Base-by-base conservation (phyloP, 2,329 filamentous ascomycete genomes). In the Lachnum nothofagi region DNA sequence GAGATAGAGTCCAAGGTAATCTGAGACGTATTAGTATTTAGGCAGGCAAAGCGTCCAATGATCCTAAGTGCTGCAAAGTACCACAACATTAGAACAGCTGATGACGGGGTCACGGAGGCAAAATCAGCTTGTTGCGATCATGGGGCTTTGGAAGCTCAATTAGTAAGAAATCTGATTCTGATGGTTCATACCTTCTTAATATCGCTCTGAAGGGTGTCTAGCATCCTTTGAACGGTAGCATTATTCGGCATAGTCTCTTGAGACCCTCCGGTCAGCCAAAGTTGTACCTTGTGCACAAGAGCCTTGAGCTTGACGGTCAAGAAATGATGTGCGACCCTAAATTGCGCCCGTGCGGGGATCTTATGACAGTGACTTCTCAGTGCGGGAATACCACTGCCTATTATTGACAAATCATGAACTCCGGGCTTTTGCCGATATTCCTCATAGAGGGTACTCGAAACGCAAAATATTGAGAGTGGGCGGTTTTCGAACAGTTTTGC, bases 361-460 rank as follows among this genome's bases (percentile, higher is more conserved):
- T 7, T 34, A 19, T 46, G 43, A 22, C 43, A 50, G 24, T 46
- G 44, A 17, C 24, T 22, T 8, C 25, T 17, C 27, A 50, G 35
- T 35, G 3, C 4, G 14, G 34, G 24, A 46, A 50, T 50, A 3
- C 48, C 48, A 17, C 35, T 41, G 34, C 48, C 48, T 29, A 5
- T 46, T 3, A 31, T 19, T 31, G 31, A 20, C 7, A 48, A 22
- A n/a, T 42, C 25, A 24, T 48, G 38, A 14, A 37, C 39, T 43
- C 17, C 25, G 29, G 20, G 8, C n/a, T 33, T 29, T 37, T 25
- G 39, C 17, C 42, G 45, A 34, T 38, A 39, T 25, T 52, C 29
- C 14, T 44, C 34, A 24, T 52, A 52, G 16, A 38, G 19, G 14
- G 34, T 52, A 35, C 48, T 52, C 3, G 45, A 49, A 16, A 52